A percentile compares a stretch with the other conserved stretches of the same genome.
Conservation (phyloP, 306 rosid species). For the Purshia tridentata region DNA sequence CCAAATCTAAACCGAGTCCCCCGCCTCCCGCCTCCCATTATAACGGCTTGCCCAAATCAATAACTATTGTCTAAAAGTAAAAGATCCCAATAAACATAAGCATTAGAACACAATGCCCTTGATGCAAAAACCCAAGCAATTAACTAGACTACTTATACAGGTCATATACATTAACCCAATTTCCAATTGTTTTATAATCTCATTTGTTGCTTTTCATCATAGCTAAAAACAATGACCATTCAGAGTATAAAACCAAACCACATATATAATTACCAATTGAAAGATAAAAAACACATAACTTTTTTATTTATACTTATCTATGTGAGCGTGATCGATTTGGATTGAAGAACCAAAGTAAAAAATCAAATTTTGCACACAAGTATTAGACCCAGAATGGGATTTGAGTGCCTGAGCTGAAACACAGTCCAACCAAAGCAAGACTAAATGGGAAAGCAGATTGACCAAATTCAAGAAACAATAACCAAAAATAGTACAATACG, state of each 20-base stretch:
- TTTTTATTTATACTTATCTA: background rate
- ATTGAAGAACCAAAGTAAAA: background rate
- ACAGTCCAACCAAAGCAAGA: conserved; percentile 5
- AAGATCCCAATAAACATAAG: background rate
- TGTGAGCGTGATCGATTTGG: background rate
- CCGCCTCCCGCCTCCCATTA: background rate
- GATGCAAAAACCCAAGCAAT: conserved; percentile 7
- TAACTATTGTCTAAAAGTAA: background rate
- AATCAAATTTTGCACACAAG: background rate
- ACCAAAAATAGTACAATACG: background rate
- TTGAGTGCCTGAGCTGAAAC: background rate
- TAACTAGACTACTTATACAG: conserved; percentile 1
- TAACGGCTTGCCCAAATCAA: background rate
- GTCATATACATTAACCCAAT: conserved; percentile 14
- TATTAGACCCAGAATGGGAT: background rate
- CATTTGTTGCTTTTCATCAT: background rate
- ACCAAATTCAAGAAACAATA: conserved; percentile 5
- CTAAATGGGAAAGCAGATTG: background rate
- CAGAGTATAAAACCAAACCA: background rate
- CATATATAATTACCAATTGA: background rate
- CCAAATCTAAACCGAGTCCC: conserved; percentile 11
- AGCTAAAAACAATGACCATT: background rate
- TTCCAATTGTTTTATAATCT: background rate
- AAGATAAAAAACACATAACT: background rate
- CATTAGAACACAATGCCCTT: background rate